Evolutionary conservation across 805 yeast species (phyloP), one percentile per base, ranked within the genome.

Genomic region (Lipomyces kockii): DNA sequence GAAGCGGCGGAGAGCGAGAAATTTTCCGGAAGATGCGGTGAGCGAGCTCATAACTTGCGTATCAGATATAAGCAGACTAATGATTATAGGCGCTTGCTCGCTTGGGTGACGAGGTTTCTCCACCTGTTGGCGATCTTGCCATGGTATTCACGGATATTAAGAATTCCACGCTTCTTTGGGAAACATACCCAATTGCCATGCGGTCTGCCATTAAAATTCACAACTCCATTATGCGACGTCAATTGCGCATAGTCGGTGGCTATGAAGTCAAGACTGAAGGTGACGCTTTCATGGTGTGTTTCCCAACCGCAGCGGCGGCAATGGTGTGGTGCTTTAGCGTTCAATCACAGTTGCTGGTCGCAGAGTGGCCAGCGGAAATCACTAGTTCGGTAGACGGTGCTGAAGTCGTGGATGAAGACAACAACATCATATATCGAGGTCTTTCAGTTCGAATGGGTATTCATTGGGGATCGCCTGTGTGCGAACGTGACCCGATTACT

Each of bases 201-300:
- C 83, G 98, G 77, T 89, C 97, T 1, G 98, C 99, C 0, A 95
- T 95, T 75, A 92, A 92, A 79, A 89, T 91, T 3, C 99, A 95
- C 78, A 95, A 95, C 76, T 86, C 91, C 27, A 86, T 95, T 37
- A 95, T 95, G 99, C 87, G 99, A 75, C 85, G 98, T 60, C 96
- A 92, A 72, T 80, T 95, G 70, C 85, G 97, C 73, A 88, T 93
- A 59, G 91, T 91, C 76, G 98, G 98, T 46, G 99, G 99, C 1
- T 95, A 95, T 77, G 99, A 95, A 78, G 99, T 95, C 34, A 95
- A 95, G 77, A 95, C 98, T 1, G 99, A 95, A 86, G 99, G 99
- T 76, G 99, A 95, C 83, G 97, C 99, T 0, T 95, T 95, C 74
- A 93, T 95, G 91, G 98, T 95, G 14, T 91, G 98, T 12, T 95